Evolutionary conservation across 2,329 filamentous ascomycete species (phyloP).

Genomic region (Diaporthe ampelina): DNA sequence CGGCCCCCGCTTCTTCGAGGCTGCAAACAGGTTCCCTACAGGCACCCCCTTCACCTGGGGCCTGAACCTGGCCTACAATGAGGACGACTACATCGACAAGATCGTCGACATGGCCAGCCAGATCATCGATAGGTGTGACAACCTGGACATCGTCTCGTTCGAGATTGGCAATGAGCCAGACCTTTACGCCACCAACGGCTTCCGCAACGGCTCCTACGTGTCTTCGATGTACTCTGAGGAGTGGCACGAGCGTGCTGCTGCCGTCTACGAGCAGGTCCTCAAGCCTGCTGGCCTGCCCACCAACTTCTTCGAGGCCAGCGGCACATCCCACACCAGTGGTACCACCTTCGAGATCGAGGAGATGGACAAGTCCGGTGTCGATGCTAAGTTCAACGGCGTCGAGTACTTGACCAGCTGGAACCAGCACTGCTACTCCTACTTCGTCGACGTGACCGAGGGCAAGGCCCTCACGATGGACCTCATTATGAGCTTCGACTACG

Average conservation of each 20-base stretch:
- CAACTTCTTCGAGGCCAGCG: slow-evolving; percentile 62
- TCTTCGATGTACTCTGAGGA: slow-evolving; percentile 59
- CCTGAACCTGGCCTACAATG: slow-evolving; percentile 62
- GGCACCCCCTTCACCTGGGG: slow-evolving; percentile 64
- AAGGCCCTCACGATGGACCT: slow-evolving; percentile 58
- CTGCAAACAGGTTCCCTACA: slow-evolving; percentile 62
- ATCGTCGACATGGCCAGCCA: slow-evolving; percentile 56
- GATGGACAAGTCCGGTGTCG: slow-evolving; percentile 55
- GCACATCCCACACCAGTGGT: slow-evolving; percentile 64
- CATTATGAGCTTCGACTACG: slow-evolving; percentile 60
- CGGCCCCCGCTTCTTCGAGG: slow-evolving; percentile 62
- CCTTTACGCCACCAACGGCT: slow-evolving; percentile 55
- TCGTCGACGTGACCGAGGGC: slow-evolving; percentile 59
- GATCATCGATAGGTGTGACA: slow-evolving; percentile 44
- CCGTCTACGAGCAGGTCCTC: slow-evolving; percentile 60
- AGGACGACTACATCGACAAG: slow-evolving; percentile 57
- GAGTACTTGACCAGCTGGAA: slow-evolving; percentile 57
- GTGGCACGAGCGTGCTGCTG: slow-evolving; percentile 59
- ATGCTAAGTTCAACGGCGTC: slow-evolving; percentile 49
- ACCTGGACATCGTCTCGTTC: slow-evolving; percentile 48
- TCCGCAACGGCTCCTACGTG: slow-evolving; percentile 59
- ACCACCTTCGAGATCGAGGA: slow-evolving; percentile 62
- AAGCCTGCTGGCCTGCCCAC: slow-evolving; percentile 55
- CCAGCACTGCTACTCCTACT: slow-evolving; percentile 68
- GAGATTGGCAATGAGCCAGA: slow-evolving; percentile 52